These are phyloP conservation scores for Suillus subalutaceus DNA, from an alignment of 768 basidiomycete species.

Conservation along the genomic window DNA sequence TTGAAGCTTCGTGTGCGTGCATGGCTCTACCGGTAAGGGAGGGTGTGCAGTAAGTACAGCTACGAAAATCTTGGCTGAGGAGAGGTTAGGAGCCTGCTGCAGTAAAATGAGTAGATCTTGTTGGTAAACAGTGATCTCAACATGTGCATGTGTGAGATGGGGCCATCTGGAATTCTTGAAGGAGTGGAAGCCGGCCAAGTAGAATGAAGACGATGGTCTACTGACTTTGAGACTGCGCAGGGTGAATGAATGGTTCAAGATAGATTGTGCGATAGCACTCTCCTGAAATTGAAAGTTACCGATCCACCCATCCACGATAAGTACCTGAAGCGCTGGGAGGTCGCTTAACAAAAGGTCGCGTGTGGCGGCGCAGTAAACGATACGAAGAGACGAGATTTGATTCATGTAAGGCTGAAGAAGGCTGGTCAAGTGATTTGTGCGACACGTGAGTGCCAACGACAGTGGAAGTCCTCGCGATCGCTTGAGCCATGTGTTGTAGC, in stretches of 20 bases:
- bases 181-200: background rate
- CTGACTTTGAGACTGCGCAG: conserved; percentile 19
- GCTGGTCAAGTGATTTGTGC: too few relatives aligned
- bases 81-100: background rate
- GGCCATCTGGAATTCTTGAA: conserved; percentile 22
- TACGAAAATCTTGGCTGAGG: conserved; percentile 8
- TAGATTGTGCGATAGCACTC: conserved; percentile 1
- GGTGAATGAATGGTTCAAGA: conserved; percentile 16
- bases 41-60: too few relatives aligned
- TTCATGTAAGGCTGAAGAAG: conserved; percentile 23
- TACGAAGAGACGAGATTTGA: conserved; percentile 14
- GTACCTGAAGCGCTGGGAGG: conserved; percentile 21
- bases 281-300: background rate
- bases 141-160: conserved; percentile 16
- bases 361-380: conserved; percentile 6
- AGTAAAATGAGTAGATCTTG: conserved; percentile 6
- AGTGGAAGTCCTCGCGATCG: conserved; percentile 21
- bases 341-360: conserved; percentile 20
- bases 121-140: conserved; percentile 10
- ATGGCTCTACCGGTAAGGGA: background rate
- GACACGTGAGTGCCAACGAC: conserved; percentile 22
- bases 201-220: too few relatives aligned
- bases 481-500: conserved; percentile 14
- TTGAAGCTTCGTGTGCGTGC: conserved; percentile 20
- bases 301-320: conserved; percentile 17